phyloP scores from a whole-genome alignment of 305 asterid species.

The Fraxinus ornus region DNA sequence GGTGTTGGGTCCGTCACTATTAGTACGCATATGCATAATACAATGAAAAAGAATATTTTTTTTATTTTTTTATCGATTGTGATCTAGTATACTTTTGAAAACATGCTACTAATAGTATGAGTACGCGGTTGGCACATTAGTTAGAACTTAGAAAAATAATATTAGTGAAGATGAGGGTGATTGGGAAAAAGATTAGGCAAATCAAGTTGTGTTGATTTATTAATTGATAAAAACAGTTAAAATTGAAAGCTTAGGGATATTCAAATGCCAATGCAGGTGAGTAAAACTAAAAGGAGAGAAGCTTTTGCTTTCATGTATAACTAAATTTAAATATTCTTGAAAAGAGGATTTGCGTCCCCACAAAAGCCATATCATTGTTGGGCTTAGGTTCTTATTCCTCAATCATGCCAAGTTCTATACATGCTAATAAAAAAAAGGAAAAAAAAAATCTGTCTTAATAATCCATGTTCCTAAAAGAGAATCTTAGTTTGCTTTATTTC shows the following conservation, averaged over 20 bases:
- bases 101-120: not conserved
- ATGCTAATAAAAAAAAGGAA: conserved; percentile 12
- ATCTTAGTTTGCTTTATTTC: not conserved
- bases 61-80: too few species aligned
- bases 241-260: conserved; percentile 30
- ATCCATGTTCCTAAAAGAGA: conserved; percentile 14
- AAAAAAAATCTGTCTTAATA: not conserved
- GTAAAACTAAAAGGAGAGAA: conserved; percentile 32
- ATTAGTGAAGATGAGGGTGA: conserved; percentile 7
- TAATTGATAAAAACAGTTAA: conserved; percentile 7
- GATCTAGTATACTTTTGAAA: too few species aligned
- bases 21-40: too few species aligned
- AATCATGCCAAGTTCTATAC: conserved; percentile 38
- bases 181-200: conserved; percentile 25
- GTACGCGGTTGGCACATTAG: not conserved
- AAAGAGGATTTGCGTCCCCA: conserved; percentile 25
- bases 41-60: too few species aligned
- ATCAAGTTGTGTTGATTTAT: conserved; percentile 22
- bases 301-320: conserved; percentile 35
- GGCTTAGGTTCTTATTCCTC: conserved; percentile 48
- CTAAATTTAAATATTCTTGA: conserved; percentile 28
- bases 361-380: conserved; percentile 33
- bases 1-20: too few species aligned
- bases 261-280: conserved; percentile 45
- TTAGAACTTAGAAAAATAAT: not conserved